A percentile compares a stretch with the other conserved stretches of the same genome.
These are phyloP conservation scores for Scheffersomyces quercinus DNA, from an alignment of 1,139 yeast genomes.

Conservation along the genomic window DNA sequence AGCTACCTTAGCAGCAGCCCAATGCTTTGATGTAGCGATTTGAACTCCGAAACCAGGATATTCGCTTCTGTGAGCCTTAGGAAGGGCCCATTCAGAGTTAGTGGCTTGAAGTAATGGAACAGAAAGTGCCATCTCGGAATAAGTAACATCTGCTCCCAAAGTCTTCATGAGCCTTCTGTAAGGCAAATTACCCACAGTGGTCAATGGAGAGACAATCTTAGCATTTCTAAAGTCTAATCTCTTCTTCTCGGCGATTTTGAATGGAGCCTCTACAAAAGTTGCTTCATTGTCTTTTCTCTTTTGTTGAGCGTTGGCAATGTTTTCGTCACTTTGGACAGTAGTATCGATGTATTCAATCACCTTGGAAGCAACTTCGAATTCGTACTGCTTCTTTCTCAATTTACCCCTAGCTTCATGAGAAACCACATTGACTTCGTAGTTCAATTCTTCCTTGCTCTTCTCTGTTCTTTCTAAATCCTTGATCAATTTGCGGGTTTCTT, in stretches of 20 bases:
- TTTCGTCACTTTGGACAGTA: conserved; percentile 38
- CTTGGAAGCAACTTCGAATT: conserved; percentile 55
- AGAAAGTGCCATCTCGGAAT: conserved; percentile 91
- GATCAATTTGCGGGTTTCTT: conserved; percentile 46
- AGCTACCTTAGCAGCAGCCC: conserved; percentile 92
- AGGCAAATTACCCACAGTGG: conserved; percentile 97
- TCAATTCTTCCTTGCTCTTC: conserved; percentile 26
- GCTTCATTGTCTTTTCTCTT: conserved; percentile 41
- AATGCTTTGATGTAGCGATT: conserved; percentile 85
- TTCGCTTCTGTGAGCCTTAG: conserved; percentile 83
- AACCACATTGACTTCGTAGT: conserved; percentile 70
- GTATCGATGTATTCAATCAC: conserved; percentile 58
- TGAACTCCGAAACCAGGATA: conserved; percentile 92
- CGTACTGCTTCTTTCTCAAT: conserved; percentile 65
- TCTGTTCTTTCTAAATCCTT: conserved; percentile 44
- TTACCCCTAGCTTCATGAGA: conserved; percentile 49
- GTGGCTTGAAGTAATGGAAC: conserved; percentile 86
- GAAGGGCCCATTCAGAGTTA: conserved; percentile 96
- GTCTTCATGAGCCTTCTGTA: conserved; percentile 90
- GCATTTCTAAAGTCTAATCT: conserved; percentile 65
- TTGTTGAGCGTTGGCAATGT: conserved; percentile 35
- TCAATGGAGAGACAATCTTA: conserved; percentile 90
- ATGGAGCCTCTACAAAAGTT: conserved; percentile 75
- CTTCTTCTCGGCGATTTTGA: conserved; percentile 80
- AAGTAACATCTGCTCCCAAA: conserved; percentile 90